phyloP scores from a whole-genome alignment of 768 basidiomycete species.

The Tephrocybe sp. region DNA sequence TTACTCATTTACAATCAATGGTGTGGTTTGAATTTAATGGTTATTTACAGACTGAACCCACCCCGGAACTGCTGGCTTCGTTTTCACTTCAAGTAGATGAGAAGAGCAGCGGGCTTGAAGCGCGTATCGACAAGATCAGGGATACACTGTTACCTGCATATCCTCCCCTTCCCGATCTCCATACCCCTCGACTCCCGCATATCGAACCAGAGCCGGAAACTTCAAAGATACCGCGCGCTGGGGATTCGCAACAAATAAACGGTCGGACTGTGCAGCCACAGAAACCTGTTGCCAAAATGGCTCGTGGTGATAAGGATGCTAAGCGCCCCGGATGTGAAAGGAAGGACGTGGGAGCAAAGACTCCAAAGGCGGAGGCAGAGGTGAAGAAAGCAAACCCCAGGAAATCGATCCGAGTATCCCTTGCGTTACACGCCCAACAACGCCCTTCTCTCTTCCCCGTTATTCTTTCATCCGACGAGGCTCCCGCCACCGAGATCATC shows the following conservation, averaged over 20 bases:
- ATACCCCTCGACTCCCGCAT: conserved; percentile 7
- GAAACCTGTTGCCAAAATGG: too few relatives aligned
- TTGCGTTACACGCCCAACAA: conserved; percentile 18
- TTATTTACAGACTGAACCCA: conserved; percentile 22
- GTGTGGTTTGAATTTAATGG: too few relatives aligned
- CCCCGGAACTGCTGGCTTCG: conserved; percentile 18
- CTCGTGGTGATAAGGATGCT: too few relatives aligned
- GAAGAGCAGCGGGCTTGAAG: conserved; percentile 13
- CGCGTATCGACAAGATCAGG: conserved; percentile 28
- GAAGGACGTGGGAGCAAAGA: neutral
- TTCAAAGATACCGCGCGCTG: conserved; percentile 7
- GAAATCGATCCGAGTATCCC: conserved; percentile 27
- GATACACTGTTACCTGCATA: conserved; percentile 24
- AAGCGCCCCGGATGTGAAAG: too few relatives aligned
- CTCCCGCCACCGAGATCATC: conserved; percentile 22
- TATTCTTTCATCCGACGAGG: too few relatives aligned
- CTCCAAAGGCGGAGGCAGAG: neutral
- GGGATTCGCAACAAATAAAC: neutral
- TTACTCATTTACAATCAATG: too few relatives aligned
- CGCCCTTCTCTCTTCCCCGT: conserved; percentile 23
- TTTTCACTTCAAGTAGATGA: conserved; percentile 15
- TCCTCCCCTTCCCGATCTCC: conserved; percentile 22
- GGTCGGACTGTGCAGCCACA: neutral
- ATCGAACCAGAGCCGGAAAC: neutral
- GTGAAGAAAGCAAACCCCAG: conserved; percentile 2